Percentiles rank a stretch among this genome's conserved stretches.
These are phyloP conservation scores for Rhizopogon vesiculosus DNA, from an alignment of 768 basidiomycete genomes.

Conservation along the genomic window DNA sequence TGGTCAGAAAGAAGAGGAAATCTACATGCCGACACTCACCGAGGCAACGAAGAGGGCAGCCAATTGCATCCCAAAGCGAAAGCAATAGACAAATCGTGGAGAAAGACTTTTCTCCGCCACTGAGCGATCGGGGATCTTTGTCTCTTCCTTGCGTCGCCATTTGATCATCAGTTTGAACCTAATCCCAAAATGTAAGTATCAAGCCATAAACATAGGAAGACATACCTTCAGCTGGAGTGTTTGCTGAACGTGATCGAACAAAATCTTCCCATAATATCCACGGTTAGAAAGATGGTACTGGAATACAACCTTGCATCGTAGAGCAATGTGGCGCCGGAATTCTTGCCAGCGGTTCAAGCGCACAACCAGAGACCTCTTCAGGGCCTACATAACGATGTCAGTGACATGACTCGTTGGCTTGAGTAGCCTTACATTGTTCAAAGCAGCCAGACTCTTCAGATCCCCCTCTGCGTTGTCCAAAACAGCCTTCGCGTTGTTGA, in stretches of 20 bases:
- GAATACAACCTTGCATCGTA: conserved; percentile 83
- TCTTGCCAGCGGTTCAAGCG: conserved; percentile 80
- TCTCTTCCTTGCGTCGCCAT: conserved; percentile 60
- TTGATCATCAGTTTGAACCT: conserved; percentile 86
- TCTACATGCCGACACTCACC: conserved; percentile 38
- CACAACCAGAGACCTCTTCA: conserved; percentile 57
- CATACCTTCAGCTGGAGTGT: conserved; percentile 61
- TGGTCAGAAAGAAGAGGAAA: conserved; percentile 8
- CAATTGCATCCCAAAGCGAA: conserved; percentile 95
- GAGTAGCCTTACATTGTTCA: conserved; percentile 55
- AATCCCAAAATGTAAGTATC: not conserved
- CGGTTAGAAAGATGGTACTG: conserved; percentile 77
- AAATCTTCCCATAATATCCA: conserved; percentile 84
- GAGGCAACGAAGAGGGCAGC: conserved; percentile 90
- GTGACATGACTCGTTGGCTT: not conserved
- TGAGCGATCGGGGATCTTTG: conserved; percentile 82
- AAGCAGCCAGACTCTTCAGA: conserved; percentile 52
- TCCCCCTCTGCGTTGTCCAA: conserved; percentile 59
- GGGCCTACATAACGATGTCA: conserved; percentile 40
- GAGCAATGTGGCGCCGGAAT: conserved; percentile 85
- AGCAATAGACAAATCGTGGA: conserved; percentile 91
- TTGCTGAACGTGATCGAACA: conserved; percentile 74
- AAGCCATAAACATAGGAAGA: not conserved
- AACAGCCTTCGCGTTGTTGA: conserved; percentile 58
- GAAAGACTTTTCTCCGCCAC: conserved; percentile 96